Evolutionary conservation across 495 filamentous ascomycete species (phyloP), one percentile per base, ranked within the genome.

Genomic region (Hypomontagnella submonticulosa): DNA sequence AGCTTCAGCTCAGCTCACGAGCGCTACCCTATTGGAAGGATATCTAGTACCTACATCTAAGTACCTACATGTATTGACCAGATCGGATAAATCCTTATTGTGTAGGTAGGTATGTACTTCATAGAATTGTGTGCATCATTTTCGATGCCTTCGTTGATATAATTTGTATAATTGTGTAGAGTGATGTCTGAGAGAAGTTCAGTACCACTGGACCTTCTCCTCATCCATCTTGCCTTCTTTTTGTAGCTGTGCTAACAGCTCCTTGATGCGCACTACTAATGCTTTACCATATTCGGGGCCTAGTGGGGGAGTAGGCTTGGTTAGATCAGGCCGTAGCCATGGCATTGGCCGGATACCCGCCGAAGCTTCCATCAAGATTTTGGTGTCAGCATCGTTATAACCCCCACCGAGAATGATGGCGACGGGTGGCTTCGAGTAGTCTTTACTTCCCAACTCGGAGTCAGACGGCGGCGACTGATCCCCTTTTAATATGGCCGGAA

Each of bases 301-400:
- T 3, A 72, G 20, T 9, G 73, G 71, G 18, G 73, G 73, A 33
- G 47, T 54, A 15, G 65, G 54, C 40, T 67, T 71, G 18, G 49
- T 66, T 34, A 67, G 44, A 67, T 77, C 74, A 15, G 68, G 63
- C 51, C 66, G 72, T 51, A 79, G 53, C 77, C 77, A 79, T 6
- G 70, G 71, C 12, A 77, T 50, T 36, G 53, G 51, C 38, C 56
- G 71, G 8, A 67, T 57, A 19, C 56, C 71, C 8, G 67, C 69
- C 33, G 53, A 15, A 33, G 53, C 55, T 27, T 71, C 52, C 33
- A 50, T 60, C 67, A 78, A 76, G 8, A 58, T 32, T 27, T 62
- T 44, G 43, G 75, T 36, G 8, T 33, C 67, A 8, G 15, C 60
- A 56, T 76, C 77, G 10, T 74, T 56, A 56, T 70, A 78, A 1